phyloP scores from a whole-genome alignment of 2,329 filamentous ascomycete species.

The Cladorrhinum sp. region DNA sequence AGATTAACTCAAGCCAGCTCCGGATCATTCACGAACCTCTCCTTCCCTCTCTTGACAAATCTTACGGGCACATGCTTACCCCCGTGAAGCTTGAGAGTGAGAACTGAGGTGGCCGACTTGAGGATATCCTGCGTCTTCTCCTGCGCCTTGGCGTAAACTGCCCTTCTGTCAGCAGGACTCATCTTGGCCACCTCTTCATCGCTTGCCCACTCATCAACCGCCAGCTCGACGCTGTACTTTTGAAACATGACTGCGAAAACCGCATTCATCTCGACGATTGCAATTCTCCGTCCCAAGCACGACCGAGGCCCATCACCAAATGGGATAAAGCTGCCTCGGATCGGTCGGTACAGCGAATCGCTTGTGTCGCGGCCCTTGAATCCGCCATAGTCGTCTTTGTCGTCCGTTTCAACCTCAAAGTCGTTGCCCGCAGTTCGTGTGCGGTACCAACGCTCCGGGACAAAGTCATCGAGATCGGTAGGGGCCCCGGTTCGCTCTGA shows the following conservation, averaged over 20 bases:
- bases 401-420: slow-evolving; percentile 36
- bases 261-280: slow-evolving; percentile 57
- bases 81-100: slow-evolving; percentile 70
- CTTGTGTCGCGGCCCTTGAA: slow-evolving; percentile 60
- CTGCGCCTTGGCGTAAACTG: slow-evolving; percentile 61
- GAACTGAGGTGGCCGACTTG: slow-evolving; percentile 54
- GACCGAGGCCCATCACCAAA: slow-evolving; percentile 58
- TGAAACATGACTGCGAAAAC: slow-evolving; percentile 54
- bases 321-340: slow-evolving; percentile 54
- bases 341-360: slow-evolving; percentile 57
- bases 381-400: slow-evolving; percentile 56
- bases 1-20: slow-evolving; percentile 22
- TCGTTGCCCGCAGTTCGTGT: slow-evolving; percentile 26
- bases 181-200: slow-evolving; percentile 54
- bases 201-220: slow-evolving; percentile 57
- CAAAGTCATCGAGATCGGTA: slow-evolving; percentile 64
- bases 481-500: slow-evolving; percentile 41
- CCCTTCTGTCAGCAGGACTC: slow-evolving; percentile 43
- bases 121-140: slow-evolving; percentile 51
- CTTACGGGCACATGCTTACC: slow-evolving; percentile 60
- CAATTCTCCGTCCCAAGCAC: slow-evolving; percentile 57
- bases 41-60: slow-evolving; percentile 65
- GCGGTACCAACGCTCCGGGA: slow-evolving; percentile 70
- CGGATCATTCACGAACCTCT: slow-evolving; percentile 58
- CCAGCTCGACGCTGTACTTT: slow-evolving; percentile 66